A percentile compares a stretch with the other conserved stretches of the same genome.
phyloP scores from a whole-genome alignment of 768 basidiomycete genomes.

The Pholiota microspora region DNA sequence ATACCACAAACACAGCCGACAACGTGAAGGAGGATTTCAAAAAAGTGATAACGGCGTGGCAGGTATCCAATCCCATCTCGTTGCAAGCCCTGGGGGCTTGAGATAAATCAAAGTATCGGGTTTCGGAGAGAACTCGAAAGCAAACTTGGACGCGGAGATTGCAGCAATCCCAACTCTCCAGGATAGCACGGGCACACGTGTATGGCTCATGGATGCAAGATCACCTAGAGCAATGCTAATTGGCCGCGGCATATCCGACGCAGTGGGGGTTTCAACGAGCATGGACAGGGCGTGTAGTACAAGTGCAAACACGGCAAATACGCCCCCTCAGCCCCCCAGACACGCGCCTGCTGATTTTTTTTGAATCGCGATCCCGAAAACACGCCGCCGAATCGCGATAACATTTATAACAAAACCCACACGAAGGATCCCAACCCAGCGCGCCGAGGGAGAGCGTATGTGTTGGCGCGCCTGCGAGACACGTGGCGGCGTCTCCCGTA shows the following conservation, averaged over 20 bases:
- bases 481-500: constrained; percentile 16
- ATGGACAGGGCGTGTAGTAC: constrained; percentile 14
- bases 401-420: neutral
- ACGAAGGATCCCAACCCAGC: constrained; percentile 4
- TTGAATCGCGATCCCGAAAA: neutral
- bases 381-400: constrained; percentile 12
- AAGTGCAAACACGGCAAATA: constrained; percentile 1
- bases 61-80: constrained; percentile 17
- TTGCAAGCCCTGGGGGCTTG: constrained; percentile 9
- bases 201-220: constrained; percentile 8
- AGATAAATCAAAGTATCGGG: constrained; percentile 15
- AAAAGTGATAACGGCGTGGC: constrained; percentile 9
- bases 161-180: constrained; percentile 5
- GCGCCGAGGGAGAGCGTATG: neutral
- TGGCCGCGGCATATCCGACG: constrained; percentile 8
- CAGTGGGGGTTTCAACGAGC: constrained; percentile 10
- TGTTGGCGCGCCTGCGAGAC: constrained; percentile 18
- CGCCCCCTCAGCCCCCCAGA: constrained; percentile 2
- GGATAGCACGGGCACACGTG: constrained; percentile 17
- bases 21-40: constrained; percentile 3
- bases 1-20: constrained; percentile 14
- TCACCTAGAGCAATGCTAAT: constrained; percentile 6
- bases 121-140: constrained; percentile 9
- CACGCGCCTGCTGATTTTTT: neutral
- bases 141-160: constrained; percentile 12